These are phyloP conservation scores for Climacium dendroides DNA, from an alignment of 225 moss, liverwort and hornwort genomes.

Conservation along the genomic window DNA sequence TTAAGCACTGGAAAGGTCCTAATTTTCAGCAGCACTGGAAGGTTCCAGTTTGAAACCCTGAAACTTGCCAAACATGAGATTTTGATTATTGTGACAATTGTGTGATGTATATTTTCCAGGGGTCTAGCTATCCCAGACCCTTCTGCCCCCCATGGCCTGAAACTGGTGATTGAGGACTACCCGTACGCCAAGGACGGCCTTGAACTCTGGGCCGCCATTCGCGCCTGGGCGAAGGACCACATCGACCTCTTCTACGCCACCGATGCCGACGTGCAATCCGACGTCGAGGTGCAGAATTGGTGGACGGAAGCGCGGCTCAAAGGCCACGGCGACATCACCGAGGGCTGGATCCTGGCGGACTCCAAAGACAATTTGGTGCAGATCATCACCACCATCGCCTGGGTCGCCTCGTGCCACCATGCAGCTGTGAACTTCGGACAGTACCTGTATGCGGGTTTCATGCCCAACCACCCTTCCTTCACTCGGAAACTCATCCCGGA, in stretches of 20 bases:
- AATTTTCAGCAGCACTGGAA: not conserved
- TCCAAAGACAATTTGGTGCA: constrained; percentile 24
- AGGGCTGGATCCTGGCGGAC: constrained; percentile 47
- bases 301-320: constrained; percentile 37
- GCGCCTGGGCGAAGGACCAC: constrained; percentile 20
- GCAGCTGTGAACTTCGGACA: constrained; percentile 78
- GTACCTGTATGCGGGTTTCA: constrained; percentile 48
- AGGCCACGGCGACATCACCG: constrained; percentile 23
- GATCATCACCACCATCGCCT: constrained; percentile 48
- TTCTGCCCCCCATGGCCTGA: constrained; percentile 21
- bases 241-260: constrained; percentile 34
- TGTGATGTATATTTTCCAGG: not conserved
- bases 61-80: not conserved
- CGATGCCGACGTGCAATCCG: constrained; percentile 23
- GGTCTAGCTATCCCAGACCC: constrained; percentile 47
- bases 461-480: constrained; percentile 40
- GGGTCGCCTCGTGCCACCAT: constrained; percentile 61
- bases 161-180: constrained; percentile 53
- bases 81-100: not conserved
- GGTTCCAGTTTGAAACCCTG: not conserved
- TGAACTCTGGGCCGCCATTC: constrained; percentile 50
- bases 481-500: constrained; percentile 43
- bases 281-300: constrained; percentile 60
- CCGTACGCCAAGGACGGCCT: constrained; percentile 59
- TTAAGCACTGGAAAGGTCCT: not conserved